Evolutionary conservation across 179 eudicot genomes (phyloP).

Genomic region (Heliamphora pulchella): DNA sequence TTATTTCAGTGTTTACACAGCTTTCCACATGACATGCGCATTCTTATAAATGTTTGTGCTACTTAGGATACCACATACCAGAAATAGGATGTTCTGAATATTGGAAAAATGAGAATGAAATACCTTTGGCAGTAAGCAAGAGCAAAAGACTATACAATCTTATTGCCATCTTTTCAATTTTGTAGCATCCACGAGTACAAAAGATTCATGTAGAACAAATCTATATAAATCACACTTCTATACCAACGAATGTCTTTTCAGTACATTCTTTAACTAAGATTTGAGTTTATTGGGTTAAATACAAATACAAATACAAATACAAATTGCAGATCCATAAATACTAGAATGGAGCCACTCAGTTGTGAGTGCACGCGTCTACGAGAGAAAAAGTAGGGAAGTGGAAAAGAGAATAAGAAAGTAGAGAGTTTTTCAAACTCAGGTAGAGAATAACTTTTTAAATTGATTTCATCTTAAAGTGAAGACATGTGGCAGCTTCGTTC

Average conservation of each 20-base stretch:
- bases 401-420: no score
- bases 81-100: background rate
- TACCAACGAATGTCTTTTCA: background rate
- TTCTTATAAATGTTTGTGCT: no score
- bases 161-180: background rate
- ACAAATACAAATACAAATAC: no score
- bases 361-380: background rate
- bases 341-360: background rate
- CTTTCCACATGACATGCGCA: no score
- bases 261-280: background rate
- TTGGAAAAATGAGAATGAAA: background rate
- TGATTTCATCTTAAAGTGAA: background rate
- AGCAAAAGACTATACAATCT: background rate
- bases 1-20: no score
- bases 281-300: background rate
- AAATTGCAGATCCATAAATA: background rate
- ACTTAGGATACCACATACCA: no score
- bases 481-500: background rate
- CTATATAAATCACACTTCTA: background rate
- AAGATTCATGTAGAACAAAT: background rate
- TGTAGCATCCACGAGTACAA: background rate
- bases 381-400: background rate
- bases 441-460: background rate
- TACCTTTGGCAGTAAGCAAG: background rate
- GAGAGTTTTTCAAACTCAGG: background rate